phyloP scores from a whole-genome alignment of 1,284 basidiomycete species.

The Thelephora terrestris region DNA sequence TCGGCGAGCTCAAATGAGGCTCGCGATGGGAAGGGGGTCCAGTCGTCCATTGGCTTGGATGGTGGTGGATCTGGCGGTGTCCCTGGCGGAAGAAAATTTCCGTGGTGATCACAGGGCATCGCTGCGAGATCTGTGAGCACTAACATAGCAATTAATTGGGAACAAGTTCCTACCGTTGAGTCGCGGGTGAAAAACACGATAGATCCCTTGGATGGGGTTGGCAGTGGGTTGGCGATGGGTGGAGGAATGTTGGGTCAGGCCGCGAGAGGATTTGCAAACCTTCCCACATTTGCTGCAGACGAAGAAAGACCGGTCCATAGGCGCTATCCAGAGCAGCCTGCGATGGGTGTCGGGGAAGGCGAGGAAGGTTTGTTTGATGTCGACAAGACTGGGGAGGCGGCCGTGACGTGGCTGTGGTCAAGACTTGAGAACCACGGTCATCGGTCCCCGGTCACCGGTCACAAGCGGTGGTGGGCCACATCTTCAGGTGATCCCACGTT shows the following conservation, averaged over 20 bases:
- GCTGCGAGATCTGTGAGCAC: neutral
- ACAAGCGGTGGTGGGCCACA: too few species aligned
- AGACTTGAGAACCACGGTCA: too few species aligned
- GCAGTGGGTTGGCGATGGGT: neutral
- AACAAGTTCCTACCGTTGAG: neutral
- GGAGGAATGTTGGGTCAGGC: neutral
- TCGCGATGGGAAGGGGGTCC: slow-evolving; percentile 4
- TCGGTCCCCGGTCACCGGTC: too few species aligned
- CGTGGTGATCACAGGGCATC: neutral
- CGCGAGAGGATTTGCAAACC: neutral
- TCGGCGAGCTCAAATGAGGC: slow-evolving; percentile 10
- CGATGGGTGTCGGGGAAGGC: too few species aligned
- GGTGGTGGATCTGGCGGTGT: neutral
- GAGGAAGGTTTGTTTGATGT: too few species aligned
- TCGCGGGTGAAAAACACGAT: neutral
- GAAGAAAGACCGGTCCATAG: too few species aligned
- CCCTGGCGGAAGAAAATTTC: neutral
- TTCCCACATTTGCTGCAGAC: neutral
- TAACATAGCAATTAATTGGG: neutral
- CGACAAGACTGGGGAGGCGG: too few species aligned
- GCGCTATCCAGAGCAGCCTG: too few species aligned
- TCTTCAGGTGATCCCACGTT: too few species aligned
- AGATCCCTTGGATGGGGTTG: neutral
- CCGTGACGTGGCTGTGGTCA: too few species aligned
- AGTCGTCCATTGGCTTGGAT: neutral